Base-by-base conservation (phyloP, 129 eudicot species). In the Smallanthus sonchifolius region DNA sequence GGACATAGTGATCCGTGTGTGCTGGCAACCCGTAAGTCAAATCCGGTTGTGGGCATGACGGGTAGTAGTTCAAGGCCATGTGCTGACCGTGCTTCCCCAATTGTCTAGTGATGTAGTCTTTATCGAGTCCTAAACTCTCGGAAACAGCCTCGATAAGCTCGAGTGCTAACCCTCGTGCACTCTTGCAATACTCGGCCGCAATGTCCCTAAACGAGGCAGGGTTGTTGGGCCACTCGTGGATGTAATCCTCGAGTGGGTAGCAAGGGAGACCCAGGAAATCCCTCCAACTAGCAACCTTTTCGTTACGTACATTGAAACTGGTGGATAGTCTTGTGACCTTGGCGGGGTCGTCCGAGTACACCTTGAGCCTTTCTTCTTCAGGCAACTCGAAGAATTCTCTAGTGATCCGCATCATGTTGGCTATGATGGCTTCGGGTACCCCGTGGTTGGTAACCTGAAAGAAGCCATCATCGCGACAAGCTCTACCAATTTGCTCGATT, bases 201-300 rank as follows among this genome's bases (percentile, higher is more conserved):
- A 72, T 19, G 2, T 65, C 78, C 64, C 80, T 49, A 47, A 84
- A 84, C 16, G 69, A 55, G 8, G 48, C 52, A 0, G 85, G 88
- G 70, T 55, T 80, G 4, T 67, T 30, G 7, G 85, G 85, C 88
- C 88, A 84, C 37, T 84, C 81, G 0, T 80, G 72, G 62, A 84
- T 40, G 54, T 55, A 84, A 17, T 84, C 73, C 4, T 81, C 40
- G 17, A 84, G 45, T 0, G 85, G 88, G 76, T 80, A 59, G 7
- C 88, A 84, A n/a, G 81, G 88, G 59, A 84, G 83, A 20, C 88
- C 38, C 48, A 81, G 47, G 72, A 43, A 84, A 36, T 84, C 88
- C 42, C 85, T 55, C 88, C 85, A 81, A 39, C 81, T 84, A 0
- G 83, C 70, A 2, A 84, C 83, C 16, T 79, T 83, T 66, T 83